Conservation (phyloP, 768 basidiomycete genomes). For the Boletus pseudopeckii region DNA sequence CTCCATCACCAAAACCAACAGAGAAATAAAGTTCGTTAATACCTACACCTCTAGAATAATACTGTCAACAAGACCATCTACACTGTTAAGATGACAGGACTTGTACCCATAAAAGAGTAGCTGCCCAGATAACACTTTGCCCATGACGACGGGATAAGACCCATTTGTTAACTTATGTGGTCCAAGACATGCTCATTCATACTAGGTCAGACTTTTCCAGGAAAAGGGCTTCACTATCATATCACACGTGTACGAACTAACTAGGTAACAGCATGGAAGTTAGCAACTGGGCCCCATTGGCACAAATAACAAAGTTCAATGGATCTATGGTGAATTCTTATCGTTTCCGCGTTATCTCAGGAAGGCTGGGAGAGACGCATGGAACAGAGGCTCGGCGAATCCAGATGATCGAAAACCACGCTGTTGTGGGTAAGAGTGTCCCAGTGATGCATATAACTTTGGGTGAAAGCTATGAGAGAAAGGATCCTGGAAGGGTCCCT, state of each 20-base stretch:
- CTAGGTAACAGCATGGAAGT: neutral
- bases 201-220: neutral
- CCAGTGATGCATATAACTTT: neutral
- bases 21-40: slow-evolving; percentile 3
- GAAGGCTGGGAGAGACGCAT: neutral
- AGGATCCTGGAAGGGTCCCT: too few species aligned
- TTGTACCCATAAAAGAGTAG: neutral
- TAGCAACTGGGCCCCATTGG: neutral
- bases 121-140: neutral
- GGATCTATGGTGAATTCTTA: neutral
- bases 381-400: neutral
- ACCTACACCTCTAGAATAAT: neutral
- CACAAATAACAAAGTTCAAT: too few species aligned
- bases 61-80: neutral
- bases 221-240: neutral
- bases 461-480: neutral
- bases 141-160: neutral
- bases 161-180: neutral
- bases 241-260: neutral
- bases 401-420: neutral
- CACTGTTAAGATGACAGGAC: neutral
- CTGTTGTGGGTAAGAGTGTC: neutral
- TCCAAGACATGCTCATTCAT: too few species aligned
- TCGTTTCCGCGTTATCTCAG: neutral
- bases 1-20: neutral